Evolutionary conservation across 805 yeast genomes (phyloP).

Genomic region (Saccharomycopsis sp.): DNA sequence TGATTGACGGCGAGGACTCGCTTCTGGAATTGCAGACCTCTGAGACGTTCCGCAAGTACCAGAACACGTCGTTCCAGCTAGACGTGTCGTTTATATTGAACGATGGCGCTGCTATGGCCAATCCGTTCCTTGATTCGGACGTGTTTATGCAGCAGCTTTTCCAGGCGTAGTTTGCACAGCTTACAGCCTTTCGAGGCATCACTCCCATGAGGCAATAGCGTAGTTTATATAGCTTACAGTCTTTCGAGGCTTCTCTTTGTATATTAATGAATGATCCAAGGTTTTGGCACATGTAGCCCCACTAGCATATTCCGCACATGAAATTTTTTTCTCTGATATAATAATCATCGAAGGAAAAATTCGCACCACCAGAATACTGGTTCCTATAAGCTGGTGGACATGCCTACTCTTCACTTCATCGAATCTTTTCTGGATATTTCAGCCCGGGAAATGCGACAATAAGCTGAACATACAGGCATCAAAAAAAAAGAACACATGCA

Average conservation of each 20-base stretch:
- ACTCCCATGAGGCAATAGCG: too few relatives aligned
- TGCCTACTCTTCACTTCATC: too few relatives aligned
- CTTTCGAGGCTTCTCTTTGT: too few relatives aligned
- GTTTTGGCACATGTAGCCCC: too few relatives aligned
- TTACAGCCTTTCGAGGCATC: too few relatives aligned
- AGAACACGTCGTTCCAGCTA: neutral
- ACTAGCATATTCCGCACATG: too few relatives aligned
- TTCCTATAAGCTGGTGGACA: too few relatives aligned
- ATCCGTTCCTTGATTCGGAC: neutral
- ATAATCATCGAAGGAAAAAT: neutral
- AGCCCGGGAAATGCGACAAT: neutral
- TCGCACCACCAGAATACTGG: neutral
- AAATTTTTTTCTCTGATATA: neutral
- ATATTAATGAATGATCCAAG: too few relatives aligned
- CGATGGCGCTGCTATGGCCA: neutral
- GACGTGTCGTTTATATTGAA: neutral
- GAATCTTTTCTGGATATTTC: too few relatives aligned
- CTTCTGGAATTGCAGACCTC: neutral
- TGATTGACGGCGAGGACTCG: neutral
- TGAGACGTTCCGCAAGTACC: neutral
- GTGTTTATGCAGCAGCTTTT: neutral
- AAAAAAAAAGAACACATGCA: neutral
- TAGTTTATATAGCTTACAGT: too few relatives aligned
- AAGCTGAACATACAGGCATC: too few relatives aligned
- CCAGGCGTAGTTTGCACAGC: too few relatives aligned